Evolutionary conservation across 2,329 filamentous ascomycete species (phyloP).

Genomic region (Exophiala sp.): DNA sequence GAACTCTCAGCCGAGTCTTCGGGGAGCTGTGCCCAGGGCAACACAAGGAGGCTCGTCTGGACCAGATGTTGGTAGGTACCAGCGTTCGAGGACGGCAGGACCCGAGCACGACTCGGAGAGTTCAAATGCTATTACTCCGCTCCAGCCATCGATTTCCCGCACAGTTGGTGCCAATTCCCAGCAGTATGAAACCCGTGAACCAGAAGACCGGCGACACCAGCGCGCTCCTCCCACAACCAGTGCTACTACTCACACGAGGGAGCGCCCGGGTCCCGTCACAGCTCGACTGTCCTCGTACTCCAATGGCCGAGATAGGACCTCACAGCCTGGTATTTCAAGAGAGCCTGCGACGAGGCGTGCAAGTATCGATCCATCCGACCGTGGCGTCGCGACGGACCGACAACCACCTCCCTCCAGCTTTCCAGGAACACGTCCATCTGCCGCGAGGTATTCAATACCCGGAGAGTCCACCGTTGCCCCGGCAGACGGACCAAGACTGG

Average conservation of each 20-base stretch:
- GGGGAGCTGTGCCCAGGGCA: too few species aligned
- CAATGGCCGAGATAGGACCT: neutral
- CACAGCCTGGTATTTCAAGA: neutral
- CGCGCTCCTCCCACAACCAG: neutral
- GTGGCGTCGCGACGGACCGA: too few species aligned
- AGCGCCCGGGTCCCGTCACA: neutral
- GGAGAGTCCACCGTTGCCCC: neutral
- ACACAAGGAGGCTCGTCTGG: too few species aligned
- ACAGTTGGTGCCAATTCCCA: neutral
- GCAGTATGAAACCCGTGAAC: neutral
- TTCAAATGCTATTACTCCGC: too few species aligned
- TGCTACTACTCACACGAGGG: neutral
- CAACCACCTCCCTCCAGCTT: neutral
- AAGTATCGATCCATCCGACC: too few species aligned
- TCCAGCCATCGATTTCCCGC: too few species aligned
- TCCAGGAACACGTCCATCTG: neutral
- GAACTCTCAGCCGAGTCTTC: neutral
- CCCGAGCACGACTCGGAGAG: too few species aligned
- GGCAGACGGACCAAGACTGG: neutral
- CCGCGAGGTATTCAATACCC: neutral
- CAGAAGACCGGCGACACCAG: neutral
- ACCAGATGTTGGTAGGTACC: too few species aligned
- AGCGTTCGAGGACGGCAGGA: too few species aligned
- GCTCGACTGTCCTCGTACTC: neutral
- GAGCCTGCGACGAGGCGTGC: too few species aligned